Base-by-base conservation (phyloP, 1,284 basidiomycete species). In the Peniophora sp. region DNA sequence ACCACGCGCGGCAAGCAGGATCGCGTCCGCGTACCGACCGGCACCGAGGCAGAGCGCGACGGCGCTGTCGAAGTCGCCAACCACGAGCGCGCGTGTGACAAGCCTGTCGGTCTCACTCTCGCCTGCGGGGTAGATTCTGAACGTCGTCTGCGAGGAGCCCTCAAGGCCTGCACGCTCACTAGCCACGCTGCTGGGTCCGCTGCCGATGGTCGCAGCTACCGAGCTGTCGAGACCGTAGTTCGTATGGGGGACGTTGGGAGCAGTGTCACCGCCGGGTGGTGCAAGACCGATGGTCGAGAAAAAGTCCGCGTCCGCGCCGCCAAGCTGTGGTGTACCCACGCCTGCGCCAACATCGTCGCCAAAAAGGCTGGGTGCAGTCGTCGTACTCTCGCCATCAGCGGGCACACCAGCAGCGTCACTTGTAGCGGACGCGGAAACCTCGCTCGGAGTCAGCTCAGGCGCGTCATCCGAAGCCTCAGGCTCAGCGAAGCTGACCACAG, bases 61-160 rank as follows among this genome's bases (percentile, higher is more conserved):
- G 1, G 96, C 96, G 19, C 85, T 90, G 58, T 85, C 80, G 59
- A 98, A 97, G 68, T 99, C 96, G 35, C 96, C 96, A 9, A 98
- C 75, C 1, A 99, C 92, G 27, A 98, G 75, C 1, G 96, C 91
- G 61, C 93, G 92, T 1, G 96, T 97, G 58, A 99, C 81, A 24
- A 98, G 76, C 25, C 83, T 77, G 63, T 98, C 95, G 0, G 85
- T 85, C 55, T 97, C 91, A 2, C 87, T 88, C 67, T 95, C 92
- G 48, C 94, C 90, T 5, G 74, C 63, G 0, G 95, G 93, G 63
- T 97, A 97, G 58, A 98, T 97, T 64, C 78, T 84, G 79, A 98
- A 99, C 0, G 85, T 89, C 61, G 87, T 89, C n/a, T 41, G 16
- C 16, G 16, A 5, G 12, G 27, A 12, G 62, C 75, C 83, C 65